Evolutionary conservation across 257 asterid species (phyloP).

Genomic region (Gentiana dahurica): DNA sequence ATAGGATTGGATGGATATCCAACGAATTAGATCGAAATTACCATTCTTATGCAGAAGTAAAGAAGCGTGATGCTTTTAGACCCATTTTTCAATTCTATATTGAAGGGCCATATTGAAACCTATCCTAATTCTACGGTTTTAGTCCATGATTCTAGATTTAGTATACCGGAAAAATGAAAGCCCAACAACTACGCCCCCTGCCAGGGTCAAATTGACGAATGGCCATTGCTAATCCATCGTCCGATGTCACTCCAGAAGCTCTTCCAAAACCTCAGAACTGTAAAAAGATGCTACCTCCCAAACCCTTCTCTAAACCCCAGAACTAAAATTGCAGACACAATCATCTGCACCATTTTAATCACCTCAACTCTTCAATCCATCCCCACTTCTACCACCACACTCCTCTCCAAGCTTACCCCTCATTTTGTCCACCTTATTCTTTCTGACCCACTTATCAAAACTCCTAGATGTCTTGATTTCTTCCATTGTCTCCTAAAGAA

Average conservation of each 20-base stretch:
- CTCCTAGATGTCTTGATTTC: slow-evolving; percentile 28
- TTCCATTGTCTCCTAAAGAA: slow-evolving; percentile 20
- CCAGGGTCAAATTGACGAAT: not conserved
- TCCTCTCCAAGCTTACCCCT: slow-evolving; percentile 31
- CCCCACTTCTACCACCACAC: slow-evolving; percentile 12
- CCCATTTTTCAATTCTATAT: no score
- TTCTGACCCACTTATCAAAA: slow-evolving; percentile 27
- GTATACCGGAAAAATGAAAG: not conserved
- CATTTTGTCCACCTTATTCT: slow-evolving; percentile 25
- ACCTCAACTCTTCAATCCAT: slow-evolving; percentile 7
- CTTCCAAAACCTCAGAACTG: slow-evolving; percentile 32
- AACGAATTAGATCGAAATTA: no score
- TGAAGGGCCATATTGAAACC: no score
- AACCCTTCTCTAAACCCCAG: slow-evolving; percentile 15
- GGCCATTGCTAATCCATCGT: not conserved
- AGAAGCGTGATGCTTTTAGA: no score
- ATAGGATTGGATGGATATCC: no score
- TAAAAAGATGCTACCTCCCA: slow-evolving; percentile 19
- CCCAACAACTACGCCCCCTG: not conserved
- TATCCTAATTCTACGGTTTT: no score
- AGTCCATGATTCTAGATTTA: no score
- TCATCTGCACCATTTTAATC: slow-evolving; percentile 17
- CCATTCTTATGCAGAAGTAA: no score
- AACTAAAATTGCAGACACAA: slow-evolving; percentile 29
- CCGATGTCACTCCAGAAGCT: slow-evolving; percentile 24